Evolutionary conservation across 306 rosid genomes (phyloP).

Genomic region (Corylus avellana): DNA sequence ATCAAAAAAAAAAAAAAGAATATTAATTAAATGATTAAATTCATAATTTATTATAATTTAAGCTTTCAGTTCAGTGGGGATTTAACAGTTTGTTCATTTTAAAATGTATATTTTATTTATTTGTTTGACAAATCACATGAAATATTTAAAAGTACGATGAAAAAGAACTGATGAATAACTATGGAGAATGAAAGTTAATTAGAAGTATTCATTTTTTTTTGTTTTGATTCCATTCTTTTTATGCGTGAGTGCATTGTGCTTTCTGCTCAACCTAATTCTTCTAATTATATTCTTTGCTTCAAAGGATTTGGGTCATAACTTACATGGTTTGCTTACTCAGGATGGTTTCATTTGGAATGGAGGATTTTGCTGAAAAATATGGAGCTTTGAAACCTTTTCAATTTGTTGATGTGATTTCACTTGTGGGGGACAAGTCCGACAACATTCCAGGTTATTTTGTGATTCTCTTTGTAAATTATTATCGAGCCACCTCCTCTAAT

Average conservation of each 20-base stretch:
- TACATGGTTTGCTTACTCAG: slow-evolving; percentile 38
- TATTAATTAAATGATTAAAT: too few species aligned
- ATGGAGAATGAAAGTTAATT: background rate
- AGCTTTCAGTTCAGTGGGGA: too few species aligned
- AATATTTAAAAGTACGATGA: background rate
- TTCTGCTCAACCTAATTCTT: slow-evolving; percentile 1
- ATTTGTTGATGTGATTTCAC: slow-evolving; percentile 84
- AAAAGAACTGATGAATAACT: background rate
- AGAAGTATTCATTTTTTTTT: background rate
- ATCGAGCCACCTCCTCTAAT: background rate
- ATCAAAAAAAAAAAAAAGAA: too few species aligned
- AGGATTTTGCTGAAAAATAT: slow-evolving; percentile 70
- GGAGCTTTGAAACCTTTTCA: slow-evolving; percentile 86
- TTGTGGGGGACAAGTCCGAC: slow-evolving; percentile 87
- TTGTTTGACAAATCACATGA: background rate
- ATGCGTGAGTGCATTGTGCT: background rate
- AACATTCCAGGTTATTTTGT: slow-evolving; percentile 83
- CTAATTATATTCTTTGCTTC: slow-evolving; percentile 5
- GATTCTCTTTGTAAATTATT: slow-evolving; percentile 25
- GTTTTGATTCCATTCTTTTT: background rate
- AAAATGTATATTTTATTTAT: background rate
- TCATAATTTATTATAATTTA: too few species aligned
- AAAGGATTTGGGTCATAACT: slow-evolving; percentile 22
- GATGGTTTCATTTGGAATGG: slow-evolving; percentile 93
- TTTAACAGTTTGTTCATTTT: background rate